Conservation (phyloP, 345 rosid species). For the Sisymbrium altissimum region DNA sequence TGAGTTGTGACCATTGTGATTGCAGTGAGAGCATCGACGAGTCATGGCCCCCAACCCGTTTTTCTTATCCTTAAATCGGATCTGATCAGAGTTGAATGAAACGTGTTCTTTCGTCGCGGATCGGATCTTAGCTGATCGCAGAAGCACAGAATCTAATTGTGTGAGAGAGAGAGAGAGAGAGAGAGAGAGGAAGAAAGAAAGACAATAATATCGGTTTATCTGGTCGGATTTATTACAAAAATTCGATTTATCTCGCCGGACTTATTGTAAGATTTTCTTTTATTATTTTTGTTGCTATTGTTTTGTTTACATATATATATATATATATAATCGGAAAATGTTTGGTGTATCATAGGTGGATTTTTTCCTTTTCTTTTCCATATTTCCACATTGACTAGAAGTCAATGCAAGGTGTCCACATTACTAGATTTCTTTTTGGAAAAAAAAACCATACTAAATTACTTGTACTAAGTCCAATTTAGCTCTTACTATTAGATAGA, state of each 20-base stretch:
- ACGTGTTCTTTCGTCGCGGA: constrained; percentile 12
- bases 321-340: not conserved
- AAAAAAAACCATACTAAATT: not conserved
- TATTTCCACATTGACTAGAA: constrained; percentile 4
- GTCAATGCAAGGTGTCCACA: constrained; percentile 24
- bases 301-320: not conserved
- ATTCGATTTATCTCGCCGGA: constrained; percentile 3
- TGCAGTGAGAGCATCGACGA: constrained; percentile 98
- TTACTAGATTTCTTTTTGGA: not conserved
- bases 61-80: constrained; percentile 17
- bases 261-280: not conserved
- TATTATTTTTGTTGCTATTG: not conserved
- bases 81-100: constrained; percentile 25
- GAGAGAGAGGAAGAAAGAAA: constrained; percentile 1
- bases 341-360: constrained; percentile 15
- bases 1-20: constrained; percentile 98
- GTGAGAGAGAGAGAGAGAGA: not conserved
- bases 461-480: not conserved
- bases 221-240: constrained; percentile 31
- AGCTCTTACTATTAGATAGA: not conserved
- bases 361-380: constrained; percentile 1
- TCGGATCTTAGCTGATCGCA: constrained; percentile 37
- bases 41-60: constrained; percentile 47
- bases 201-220: constrained; percentile 36
- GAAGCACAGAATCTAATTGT: constrained; percentile 30